A percentile compares a stretch with the other conserved stretches of the same genome.
Conservation (phyloP, 495 filamentous ascomycete species). For the Penicillium riverlandense region DNA sequence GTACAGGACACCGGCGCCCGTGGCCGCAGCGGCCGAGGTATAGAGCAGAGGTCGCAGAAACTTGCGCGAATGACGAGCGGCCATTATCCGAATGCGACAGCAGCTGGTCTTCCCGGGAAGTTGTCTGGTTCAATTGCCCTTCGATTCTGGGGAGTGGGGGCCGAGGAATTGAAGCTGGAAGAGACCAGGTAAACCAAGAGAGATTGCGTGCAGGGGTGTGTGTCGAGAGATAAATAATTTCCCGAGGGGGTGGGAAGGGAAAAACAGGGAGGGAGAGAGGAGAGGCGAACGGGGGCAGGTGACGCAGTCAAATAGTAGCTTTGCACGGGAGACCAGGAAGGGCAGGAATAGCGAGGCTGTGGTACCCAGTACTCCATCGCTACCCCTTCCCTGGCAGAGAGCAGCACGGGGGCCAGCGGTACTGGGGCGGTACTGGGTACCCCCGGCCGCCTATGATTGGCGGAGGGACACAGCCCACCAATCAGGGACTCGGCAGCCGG, state of each 20-base stretch:
- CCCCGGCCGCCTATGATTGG: slow-evolving; percentile 15
- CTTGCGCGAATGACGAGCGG: slow-evolving; percentile 48
- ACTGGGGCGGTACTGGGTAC: not conserved
- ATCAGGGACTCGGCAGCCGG: slow-evolving; percentile 28
- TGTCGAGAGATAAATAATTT: too few relatives aligned
- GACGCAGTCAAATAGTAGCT: not conserved
- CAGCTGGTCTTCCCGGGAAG: too few relatives aligned
- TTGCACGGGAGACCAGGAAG: slow-evolving; percentile 1
- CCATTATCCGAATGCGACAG: slow-evolving; percentile 37
- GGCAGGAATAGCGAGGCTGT: slow-evolving; percentile 10
- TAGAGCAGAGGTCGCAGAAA: slow-evolving; percentile 55
- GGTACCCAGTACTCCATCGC: slow-evolving; percentile 8
- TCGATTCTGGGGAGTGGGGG: too few relatives aligned
- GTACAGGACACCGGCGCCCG: slow-evolving; percentile 61
- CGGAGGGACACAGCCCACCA: not conserved
- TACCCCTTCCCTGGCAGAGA: slow-evolving; percentile 9
- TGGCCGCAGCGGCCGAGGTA: slow-evolving; percentile 47
- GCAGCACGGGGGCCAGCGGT: not conserved
- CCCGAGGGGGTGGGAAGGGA: not conserved
- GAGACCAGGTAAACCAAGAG: not conserved
- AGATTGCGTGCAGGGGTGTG: not conserved
- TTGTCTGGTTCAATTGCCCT: too few relatives aligned
- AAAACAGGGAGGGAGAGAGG: slow-evolving; percentile 11
- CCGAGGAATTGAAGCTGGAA: too few relatives aligned
- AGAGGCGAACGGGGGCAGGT: slow-evolving; percentile 5